These are phyloP conservation scores for Silene latifolia DNA, from an alignment of 148 eudicot species.

Conservation along the genomic window DNA sequence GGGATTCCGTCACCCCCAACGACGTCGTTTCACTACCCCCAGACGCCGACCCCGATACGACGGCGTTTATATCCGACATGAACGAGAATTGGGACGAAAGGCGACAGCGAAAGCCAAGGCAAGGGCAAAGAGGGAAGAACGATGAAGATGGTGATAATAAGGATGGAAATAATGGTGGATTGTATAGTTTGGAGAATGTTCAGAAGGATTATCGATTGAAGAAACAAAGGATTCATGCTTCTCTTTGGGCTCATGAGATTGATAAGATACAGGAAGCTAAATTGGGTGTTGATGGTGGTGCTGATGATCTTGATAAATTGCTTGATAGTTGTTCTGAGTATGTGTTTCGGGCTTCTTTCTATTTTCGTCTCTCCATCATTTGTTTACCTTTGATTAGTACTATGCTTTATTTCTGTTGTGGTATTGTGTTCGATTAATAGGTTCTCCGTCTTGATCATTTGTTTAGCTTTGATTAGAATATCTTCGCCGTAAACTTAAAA, in stretches of 20 bases:
- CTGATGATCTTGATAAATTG: slow-evolving; percentile 66
- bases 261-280: slow-evolving; percentile 76
- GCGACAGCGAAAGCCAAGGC: neutral
- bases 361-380: neutral
- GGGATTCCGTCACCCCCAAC: slow-evolving; percentile 43
- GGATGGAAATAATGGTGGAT: slow-evolving; percentile 12
- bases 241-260: slow-evolving; percentile 85
- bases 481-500: no score
- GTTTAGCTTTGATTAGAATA: neutral
- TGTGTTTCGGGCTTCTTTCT: slow-evolving; percentile 19
- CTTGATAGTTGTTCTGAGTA: slow-evolving; percentile 91
- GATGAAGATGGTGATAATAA: slow-evolving; percentile 10
- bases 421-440: no score
- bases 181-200: slow-evolving; percentile 65
- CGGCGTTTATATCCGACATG: slow-evolving; percentile 89
- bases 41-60: slow-evolving; percentile 61
- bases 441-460: neutral
- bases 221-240: slow-evolving; percentile 90
- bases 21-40: slow-evolving; percentile 32
- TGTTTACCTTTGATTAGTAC: neutral
- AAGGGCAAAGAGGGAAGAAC: neutral
- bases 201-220: slow-evolving; percentile 79
- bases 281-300: slow-evolving; percentile 40
- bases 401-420: no score
- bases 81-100: slow-evolving; percentile 85